phyloP scores from a whole-genome alignment of 2,329 filamentous ascomycete genomes.

The Alternaria longipes region DNA sequence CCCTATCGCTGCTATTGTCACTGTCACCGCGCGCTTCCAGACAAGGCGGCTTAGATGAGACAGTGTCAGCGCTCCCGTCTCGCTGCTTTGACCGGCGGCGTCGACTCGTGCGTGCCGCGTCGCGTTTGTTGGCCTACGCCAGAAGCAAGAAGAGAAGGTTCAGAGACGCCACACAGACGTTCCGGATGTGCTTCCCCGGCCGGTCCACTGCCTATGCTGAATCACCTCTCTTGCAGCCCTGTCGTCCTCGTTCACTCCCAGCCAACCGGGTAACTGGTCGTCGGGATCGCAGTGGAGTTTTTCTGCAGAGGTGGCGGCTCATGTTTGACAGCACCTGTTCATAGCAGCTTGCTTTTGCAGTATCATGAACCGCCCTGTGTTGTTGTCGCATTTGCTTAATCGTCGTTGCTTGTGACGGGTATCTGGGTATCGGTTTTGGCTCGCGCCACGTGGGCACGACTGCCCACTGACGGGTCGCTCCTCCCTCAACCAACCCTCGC shows the following conservation, averaged over 20 bases:
- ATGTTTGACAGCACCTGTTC: slow-evolving; percentile 15
- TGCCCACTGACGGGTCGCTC: slow-evolving; percentile 13
- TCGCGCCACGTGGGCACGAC: slow-evolving; percentile 11
- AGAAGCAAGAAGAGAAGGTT: slow-evolving; percentile 42
- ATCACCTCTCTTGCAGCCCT: slow-evolving; percentile 26
- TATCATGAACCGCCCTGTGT: neutral
- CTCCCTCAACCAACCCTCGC: slow-evolving; percentile 10
- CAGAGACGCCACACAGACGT: slow-evolving; percentile 32
- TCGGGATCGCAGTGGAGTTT: slow-evolving; percentile 34
- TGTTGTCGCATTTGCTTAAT: slow-evolving; percentile 1
- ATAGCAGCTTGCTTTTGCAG: slow-evolving; percentile 18
- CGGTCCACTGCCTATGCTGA: slow-evolving; percentile 36
- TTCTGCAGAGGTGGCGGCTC: slow-evolving; percentile 5
- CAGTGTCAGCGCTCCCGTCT: slow-evolving; percentile 35
- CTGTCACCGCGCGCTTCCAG: slow-evolving; percentile 5
- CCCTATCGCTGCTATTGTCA: neutral
- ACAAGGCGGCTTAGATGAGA: slow-evolving; percentile 39
- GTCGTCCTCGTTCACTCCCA: slow-evolving; percentile 18
- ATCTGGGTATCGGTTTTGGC: slow-evolving; percentile 3
- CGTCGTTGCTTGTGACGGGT: slow-evolving; percentile 8
- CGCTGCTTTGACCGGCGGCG: slow-evolving; percentile 15
- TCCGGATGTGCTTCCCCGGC: slow-evolving; percentile 45
- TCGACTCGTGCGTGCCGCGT: slow-evolving; percentile 27
- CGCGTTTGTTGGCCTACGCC: slow-evolving; percentile 32
- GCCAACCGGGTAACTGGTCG: slow-evolving; percentile 43